A percentile compares a stretch with the other conserved stretches of the same genome.
phyloP scores from a whole-genome alignment of 768 basidiomycete genomes.

The Artomyces pyxidatus region DNA sequence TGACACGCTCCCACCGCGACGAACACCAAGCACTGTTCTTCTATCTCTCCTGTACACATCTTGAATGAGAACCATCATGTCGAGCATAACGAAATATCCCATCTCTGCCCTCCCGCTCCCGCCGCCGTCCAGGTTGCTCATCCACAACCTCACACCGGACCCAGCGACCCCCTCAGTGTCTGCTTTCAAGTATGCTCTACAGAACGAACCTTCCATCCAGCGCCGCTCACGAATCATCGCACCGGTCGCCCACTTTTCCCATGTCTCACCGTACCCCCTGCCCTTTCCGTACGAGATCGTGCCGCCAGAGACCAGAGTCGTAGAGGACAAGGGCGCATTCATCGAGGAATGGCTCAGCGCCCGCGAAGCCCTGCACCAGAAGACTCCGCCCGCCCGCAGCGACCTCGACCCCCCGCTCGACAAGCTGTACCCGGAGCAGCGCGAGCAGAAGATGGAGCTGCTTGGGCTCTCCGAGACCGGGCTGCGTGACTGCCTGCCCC shows the following conservation, averaged over 20 bases:
- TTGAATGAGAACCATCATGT: constrained; percentile 14
- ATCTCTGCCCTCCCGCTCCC: constrained; percentile 52
- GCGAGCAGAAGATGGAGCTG: constrained; percentile 49
- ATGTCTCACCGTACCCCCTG: constrained; percentile 73
- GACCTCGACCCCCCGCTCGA: constrained; percentile 26
- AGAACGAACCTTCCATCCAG: constrained; percentile 53
- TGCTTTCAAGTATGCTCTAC: constrained; percentile 45
- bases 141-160: constrained; percentile 51
- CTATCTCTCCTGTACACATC: too few species aligned
- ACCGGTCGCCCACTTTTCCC: constrained; percentile 61
- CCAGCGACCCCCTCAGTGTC: constrained; percentile 41
- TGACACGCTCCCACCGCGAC: too few species aligned
- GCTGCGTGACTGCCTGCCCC: constrained; percentile 70
- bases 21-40: too few species aligned
- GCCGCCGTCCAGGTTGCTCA: constrained; percentile 31
- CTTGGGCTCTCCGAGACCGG: constrained; percentile 66
- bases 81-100: constrained; percentile 23
- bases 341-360: constrained; percentile 72
- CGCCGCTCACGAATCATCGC: constrained; percentile 59
- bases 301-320: constrained; percentile 38
- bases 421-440: constrained; percentile 38
- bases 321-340: constrained; percentile 47
- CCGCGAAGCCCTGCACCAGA: constrained; percentile 47
- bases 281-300: constrained; percentile 77
- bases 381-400: constrained; percentile 16